A percentile compares a stretch with the other conserved stretches of the same genome.
Conservation (phyloP, 2,329 filamentous ascomycete species). For the Akanthomyces lecanii region DNA sequence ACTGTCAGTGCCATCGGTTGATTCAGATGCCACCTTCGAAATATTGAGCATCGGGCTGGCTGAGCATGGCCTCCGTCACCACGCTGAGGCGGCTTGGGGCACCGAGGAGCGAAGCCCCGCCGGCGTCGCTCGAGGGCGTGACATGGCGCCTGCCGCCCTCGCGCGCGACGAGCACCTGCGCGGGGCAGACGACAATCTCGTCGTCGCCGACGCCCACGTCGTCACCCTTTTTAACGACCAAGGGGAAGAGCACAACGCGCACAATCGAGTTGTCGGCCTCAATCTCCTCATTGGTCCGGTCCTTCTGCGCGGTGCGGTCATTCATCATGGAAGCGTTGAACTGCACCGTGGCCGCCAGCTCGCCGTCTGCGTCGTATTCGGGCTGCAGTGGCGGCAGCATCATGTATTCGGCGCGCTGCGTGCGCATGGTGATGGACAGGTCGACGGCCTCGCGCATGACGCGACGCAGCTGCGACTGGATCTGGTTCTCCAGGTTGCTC, state of each 20-base stretch:
- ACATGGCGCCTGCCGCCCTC: constrained; percentile 36
- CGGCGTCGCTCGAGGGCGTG: constrained; percentile 50
- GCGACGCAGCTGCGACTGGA: constrained; percentile 77
- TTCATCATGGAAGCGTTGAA: constrained; percentile 97
- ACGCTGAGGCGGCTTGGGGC: constrained; percentile 37
- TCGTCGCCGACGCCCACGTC: constrained; percentile 84
- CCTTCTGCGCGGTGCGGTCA: constrained; percentile 68
- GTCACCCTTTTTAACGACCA: constrained; percentile 94
- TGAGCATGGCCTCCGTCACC: constrained; percentile 31
- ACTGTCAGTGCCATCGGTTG: constrained; percentile 18
- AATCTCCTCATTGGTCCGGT: constrained; percentile 67
- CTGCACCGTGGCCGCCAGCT: constrained; percentile 77
- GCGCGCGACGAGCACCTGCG: constrained; percentile 79
- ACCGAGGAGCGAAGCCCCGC: constrained; percentile 40
- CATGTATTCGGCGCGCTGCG: constrained; percentile 93
- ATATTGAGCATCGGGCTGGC: constrained; percentile 28
- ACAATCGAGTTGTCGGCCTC: constrained; percentile 74
- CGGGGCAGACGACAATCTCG: constrained; percentile 91
- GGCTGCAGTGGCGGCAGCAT: constrained; percentile 95
- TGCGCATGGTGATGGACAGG: constrained; percentile 94
- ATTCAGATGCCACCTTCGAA: constrained; percentile 30
- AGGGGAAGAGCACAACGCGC: constrained; percentile 88
- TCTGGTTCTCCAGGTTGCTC: constrained; percentile 70
- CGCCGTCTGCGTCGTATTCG: constrained; percentile 90
- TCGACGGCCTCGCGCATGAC: constrained; percentile 87